Percentiles rank a stretch among this genome's conserved stretches.
These are phyloP conservation scores for Lodderomyces theae DNA, from an alignment of 1,139 yeast species.

Conservation along the genomic window DNA sequence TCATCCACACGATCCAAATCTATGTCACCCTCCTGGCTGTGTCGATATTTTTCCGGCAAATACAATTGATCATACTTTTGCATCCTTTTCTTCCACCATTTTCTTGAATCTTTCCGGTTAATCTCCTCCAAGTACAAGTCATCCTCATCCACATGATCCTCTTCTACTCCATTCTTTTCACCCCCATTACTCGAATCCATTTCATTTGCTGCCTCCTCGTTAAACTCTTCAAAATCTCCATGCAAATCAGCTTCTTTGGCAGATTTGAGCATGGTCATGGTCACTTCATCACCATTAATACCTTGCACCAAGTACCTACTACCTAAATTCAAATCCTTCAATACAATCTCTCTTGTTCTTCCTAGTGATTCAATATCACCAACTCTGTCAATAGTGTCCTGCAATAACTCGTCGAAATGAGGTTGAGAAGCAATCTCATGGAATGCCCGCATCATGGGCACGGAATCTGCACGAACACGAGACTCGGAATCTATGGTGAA, in stretches of 20 bases:
- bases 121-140: constrained; percentile 41
- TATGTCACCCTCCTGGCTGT: constrained; percentile 9
- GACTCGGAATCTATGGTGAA: constrained; percentile 77
- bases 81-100: constrained; percentile 51
- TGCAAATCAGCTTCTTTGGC: constrained; percentile 21
- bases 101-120: constrained; percentile 33
- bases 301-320: constrained; percentile 35
- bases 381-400: constrained; percentile 69
- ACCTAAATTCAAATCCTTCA: constrained; percentile 66
- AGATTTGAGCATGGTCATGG: constrained; percentile 18
- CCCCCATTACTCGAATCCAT: constrained; percentile 30
- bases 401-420: constrained; percentile 65
- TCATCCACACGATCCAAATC: constrained; percentile 11
- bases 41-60: constrained; percentile 10
- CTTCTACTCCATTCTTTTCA: constrained; percentile 28
- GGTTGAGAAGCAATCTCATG: constrained; percentile 74
- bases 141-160: constrained; percentile 33
- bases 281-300: constrained; percentile 15
- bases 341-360: constrained; percentile 77
- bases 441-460: constrained; percentile 89
- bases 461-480: constrained; percentile 75
- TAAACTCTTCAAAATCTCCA: constrained; percentile 17
- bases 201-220: constrained; percentile 17
- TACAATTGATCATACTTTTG: constrained; percentile 23
- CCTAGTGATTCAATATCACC: constrained; percentile 73